Percentiles rank a stretch among this genome's conserved stretches.
Evolutionary conservation across 2,329 filamentous ascomycete genomes (phyloP).

Genomic region (Lachnellula cervina): DNA sequence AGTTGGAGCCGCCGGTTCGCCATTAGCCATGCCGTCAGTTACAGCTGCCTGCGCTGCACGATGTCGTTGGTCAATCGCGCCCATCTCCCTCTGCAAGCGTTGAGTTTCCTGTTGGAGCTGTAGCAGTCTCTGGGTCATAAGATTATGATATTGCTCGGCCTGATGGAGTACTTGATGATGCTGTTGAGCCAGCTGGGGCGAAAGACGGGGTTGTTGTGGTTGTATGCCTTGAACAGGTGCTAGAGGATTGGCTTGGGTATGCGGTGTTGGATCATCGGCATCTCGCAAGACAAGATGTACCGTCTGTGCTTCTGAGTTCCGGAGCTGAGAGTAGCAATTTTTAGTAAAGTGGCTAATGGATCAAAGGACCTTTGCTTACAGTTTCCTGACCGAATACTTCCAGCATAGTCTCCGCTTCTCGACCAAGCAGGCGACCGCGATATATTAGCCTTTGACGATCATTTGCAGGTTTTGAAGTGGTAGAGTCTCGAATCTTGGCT

Average conservation of each 20-base stretch:
- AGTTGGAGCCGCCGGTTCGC: constrained; percentile 4
- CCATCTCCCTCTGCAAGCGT: constrained; percentile 36
- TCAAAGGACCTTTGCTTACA: constrained; percentile 14
- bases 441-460: constrained; percentile 57
- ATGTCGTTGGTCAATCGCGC: constrained; percentile 18
- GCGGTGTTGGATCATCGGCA: constrained; percentile 21
- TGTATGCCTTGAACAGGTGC: constrained; percentile 16
- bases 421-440: constrained; percentile 50
- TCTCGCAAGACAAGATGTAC: constrained; percentile 50
- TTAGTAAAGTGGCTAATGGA: constrained; percentile 3
- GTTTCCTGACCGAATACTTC: constrained; percentile 52
- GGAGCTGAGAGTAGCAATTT: constrained; percentile 34
- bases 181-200: constrained; percentile 21
- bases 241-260: constrained; percentile 19
- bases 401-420: constrained; percentile 51
- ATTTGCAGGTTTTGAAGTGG: constrained; percentile 47
- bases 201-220: constrained; percentile 22
- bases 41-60: constrained; percentile 7
- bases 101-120: constrained; percentile 45
- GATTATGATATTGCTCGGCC: constrained; percentile 16
- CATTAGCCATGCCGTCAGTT: constrained; percentile 4
- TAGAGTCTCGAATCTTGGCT: constrained; percentile 48
- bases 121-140: constrained; percentile 39
- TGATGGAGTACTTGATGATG: constrained; percentile 23
- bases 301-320: constrained; percentile 43